phyloP scores from a whole-genome alignment of 1,139 yeast species.

The Yamadazyma blattariae region DNA sequence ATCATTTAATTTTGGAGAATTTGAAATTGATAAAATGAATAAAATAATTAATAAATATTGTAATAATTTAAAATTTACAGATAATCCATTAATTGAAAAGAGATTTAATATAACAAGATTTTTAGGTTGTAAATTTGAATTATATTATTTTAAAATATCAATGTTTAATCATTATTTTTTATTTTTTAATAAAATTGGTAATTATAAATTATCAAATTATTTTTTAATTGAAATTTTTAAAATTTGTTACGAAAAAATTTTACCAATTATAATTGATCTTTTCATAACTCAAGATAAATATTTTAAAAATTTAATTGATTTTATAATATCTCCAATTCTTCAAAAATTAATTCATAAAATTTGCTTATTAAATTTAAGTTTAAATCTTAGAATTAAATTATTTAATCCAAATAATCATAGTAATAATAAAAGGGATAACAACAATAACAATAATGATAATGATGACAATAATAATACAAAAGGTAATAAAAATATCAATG shows the following conservation, averaged over 20 bases:
- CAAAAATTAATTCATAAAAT: slow-evolving; percentile 1
- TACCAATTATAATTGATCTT: background rate
- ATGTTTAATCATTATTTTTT: background rate
- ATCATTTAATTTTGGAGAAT: background rate
- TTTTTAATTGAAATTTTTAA: background rate
- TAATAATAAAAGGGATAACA: background rate
- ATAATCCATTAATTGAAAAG: background rate
- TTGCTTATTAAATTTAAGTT: background rate
- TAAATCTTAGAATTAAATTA: background rate
- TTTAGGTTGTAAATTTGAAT: background rate
- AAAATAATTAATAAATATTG: background rate
- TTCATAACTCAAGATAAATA: background rate
- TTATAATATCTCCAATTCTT: slow-evolving; percentile 1
- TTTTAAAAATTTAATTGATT: background rate
- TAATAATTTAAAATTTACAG: background rate
- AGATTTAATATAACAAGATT: background rate
- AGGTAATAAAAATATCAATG: too few relatives aligned
- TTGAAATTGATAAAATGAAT: background rate
- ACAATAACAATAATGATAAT: too few relatives aligned
- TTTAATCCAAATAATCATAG: too few relatives aligned
- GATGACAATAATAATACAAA: too few relatives aligned
- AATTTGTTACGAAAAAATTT: slow-evolving; percentile 1
- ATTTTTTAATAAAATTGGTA: background rate
- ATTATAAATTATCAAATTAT: background rate
- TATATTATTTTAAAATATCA: slow-evolving; percentile 1